Evolutionary conservation across 2,329 filamentous ascomycete genomes (phyloP).

Genomic region (Phyllosticta citriasiana): DNA sequence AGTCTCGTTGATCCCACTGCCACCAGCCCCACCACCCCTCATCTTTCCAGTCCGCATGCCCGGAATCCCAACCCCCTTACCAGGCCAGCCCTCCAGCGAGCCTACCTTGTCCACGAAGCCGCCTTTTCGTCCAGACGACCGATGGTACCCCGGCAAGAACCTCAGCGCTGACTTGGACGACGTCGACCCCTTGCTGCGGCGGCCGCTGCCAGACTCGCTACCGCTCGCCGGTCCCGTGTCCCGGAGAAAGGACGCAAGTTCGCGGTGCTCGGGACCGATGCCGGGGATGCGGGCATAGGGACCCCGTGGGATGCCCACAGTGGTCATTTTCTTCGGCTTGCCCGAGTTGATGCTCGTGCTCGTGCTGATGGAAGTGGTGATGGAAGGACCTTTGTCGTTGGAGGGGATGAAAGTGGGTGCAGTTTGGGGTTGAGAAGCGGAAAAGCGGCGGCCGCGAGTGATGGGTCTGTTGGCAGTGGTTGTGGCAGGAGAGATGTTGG

Average conservation of each 20-base stretch:
- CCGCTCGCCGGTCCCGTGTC: constrained; percentile 24
- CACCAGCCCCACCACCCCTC: constrained; percentile 1
- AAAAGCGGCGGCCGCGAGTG: not conserved
- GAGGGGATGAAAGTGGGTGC: not conserved
- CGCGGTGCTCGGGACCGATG: constrained; percentile 18
- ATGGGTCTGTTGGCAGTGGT: not conserved
- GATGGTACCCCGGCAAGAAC: constrained; percentile 18
- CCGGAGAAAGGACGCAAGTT: constrained; percentile 29
- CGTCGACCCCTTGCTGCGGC: not conserved
- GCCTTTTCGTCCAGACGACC: constrained; percentile 4
- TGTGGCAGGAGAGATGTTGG: not conserved
- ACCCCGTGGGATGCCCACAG: not conserved
- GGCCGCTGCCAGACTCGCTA: not conserved
- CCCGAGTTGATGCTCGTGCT: not conserved
- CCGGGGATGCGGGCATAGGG: constrained; percentile 14
- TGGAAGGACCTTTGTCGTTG: not conserved
- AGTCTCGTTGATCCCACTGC: not conserved
- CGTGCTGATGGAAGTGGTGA: not conserved
- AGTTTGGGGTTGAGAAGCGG: not conserved
- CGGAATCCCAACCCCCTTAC: not conserved
- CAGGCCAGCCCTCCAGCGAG: constrained; percentile 6
- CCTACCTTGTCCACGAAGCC: constrained; percentile 7
- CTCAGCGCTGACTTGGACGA: constrained; percentile 16
- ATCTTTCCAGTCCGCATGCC: not conserved
- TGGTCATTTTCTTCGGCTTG: not conserved